Base-by-base conservation (phyloP, 495 filamentous ascomycete species). In the Podospora pseudopauciseta region DNA sequence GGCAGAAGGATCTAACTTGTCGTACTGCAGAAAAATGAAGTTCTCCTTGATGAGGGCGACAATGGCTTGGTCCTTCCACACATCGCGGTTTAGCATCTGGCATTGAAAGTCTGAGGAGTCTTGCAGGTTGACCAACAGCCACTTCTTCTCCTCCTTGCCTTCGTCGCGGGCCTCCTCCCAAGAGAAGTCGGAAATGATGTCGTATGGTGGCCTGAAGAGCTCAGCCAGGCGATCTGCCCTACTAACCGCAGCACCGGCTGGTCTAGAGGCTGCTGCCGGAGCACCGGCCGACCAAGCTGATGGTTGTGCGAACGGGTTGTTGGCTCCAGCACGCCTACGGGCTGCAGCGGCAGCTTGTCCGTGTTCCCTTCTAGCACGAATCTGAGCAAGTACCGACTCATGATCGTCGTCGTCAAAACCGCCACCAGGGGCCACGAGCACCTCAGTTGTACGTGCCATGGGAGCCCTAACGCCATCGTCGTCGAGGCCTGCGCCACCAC, bases 81-180 rank as follows among this genome's bases (percentile, higher is more conserved):
- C 86, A 74, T 99, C 95, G 26, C 95, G 86, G 75, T 99, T 99
- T 16, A 99, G 82, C 3, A 90, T 81, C 75, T 98, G 96, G 74
- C 95, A 98, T 76, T 94, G 89, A 73, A 98, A 99, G 56, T 96
- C 86, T 4, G 91, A 89, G 44, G 89, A 84, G 76, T 99, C 94
- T 80, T 99, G 95, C 5, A 99, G 88, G 74, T 99, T 97, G 70
- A 97, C 92, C 63, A 99, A 75, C 16, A 99, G 85, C 95, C 95
- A 99, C 76, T 96, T 97, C 78, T 93, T 87, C 30, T 84, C 83
- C 27, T 94, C 90, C 74, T 91, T 94, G 55, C 94, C 95, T 71
- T 91, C 83, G 18, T 95, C 84, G 54, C 96, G 88, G 19, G 92
- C 94, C 23, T 87, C 80, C 68, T 97, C 92, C 87, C 91, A 94